Evolutionary conservation across 2,329 filamentous ascomycete genomes (phyloP), one percentile per base, ranked within the genome.

Genomic region (Cytospora piceae): DNA sequence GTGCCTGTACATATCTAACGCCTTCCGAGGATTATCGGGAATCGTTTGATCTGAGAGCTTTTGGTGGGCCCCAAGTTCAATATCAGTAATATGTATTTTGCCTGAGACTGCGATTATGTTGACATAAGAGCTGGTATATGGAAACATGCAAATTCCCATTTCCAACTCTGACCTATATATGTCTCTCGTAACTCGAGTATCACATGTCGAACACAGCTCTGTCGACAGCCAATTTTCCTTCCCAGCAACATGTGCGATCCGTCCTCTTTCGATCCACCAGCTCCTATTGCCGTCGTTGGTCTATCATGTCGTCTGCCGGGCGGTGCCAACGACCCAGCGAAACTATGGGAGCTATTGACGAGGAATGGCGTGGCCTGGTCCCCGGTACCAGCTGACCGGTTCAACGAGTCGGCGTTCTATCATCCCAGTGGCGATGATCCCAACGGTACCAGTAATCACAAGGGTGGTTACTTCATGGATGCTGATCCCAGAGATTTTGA

Each of bases 251-350:
- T 52, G 49, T 24, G 49, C 11, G 27, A 52, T 12, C 8, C 49
- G 12, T 22, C 11, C 14, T 24, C 5, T 14, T 27, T 17, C 22
- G 6, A 2, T 14, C 52, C 52, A 20, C 15, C 17, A 32, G 58
- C 29, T 14, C 58, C 58, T 17, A 61, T 61, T 32, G 49, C 61
- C 17, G 27, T 63, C 14, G 42, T 63, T 3, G 54, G 61, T 8
- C 7, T 63, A 6, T 58, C 55, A 42, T 63, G 29, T 32, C 61
- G 61, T 2, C 54, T 58, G 4, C 61, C 55, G 14, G 61, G 61
- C 20, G 31, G 31, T 7, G 54, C 54, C 31, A 58, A 63, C 24
- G 34, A 37, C 22, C 22, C 17, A 29, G 46, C 52, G 3, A 24
- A 58, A 24, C 24, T 59, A 2, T 59, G 61, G 55, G 4, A 58